A percentile compares a stretch with the other conserved stretches of the same genome.
Evolutionary conservation across 2,329 filamentous ascomycete genomes (phyloP).

Genomic region (Ciborinia camelliae): DNA sequence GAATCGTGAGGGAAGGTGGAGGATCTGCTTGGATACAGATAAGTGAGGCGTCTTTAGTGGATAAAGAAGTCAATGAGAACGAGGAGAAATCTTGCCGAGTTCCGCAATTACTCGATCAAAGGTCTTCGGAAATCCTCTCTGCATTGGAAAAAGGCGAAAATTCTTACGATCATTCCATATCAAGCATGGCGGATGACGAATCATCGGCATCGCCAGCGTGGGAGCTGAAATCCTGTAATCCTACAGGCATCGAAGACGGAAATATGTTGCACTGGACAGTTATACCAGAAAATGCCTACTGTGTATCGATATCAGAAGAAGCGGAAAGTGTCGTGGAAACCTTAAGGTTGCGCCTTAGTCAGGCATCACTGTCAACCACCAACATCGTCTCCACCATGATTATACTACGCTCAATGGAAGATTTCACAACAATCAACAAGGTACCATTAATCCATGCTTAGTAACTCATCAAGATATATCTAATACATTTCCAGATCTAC

Average conservation of each 20-base stretch:
- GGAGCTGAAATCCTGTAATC: neutral
- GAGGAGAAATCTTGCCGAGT: constrained; percentile 44
- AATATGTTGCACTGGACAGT: constrained; percentile 28
- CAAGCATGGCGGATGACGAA: neutral
- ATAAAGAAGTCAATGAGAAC: constrained; percentile 42
- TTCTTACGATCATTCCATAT: neutral
- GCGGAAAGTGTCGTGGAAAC: constrained; percentile 47
- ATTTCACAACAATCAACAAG: constrained; percentile 72
- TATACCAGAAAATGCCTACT: constrained; percentile 3
- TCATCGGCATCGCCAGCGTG: neutral
- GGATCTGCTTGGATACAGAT: constrained; percentile 74
- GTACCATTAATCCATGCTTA: constrained; percentile 22
- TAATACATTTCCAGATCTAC: constrained; percentile 51
- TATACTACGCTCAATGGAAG: constrained; percentile 72
- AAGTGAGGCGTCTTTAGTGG: constrained; percentile 48
- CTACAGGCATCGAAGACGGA: neutral
- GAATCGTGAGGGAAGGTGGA: constrained; percentile 63
- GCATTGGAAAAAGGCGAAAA: constrained; percentile 12
- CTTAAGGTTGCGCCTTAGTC: constrained; percentile 43
- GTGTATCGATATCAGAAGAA: constrained; percentile 45
- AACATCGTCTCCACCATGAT: constrained; percentile 59
- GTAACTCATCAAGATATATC: constrained; percentile 1
- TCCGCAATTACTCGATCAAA: constrained; percentile 64
- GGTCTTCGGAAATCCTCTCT: constrained; percentile 45
- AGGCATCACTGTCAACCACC: constrained; percentile 39